Evolutionary conservation across 148 eudicot genomes (phyloP).

Genomic region (Cornus kousa): DNA sequence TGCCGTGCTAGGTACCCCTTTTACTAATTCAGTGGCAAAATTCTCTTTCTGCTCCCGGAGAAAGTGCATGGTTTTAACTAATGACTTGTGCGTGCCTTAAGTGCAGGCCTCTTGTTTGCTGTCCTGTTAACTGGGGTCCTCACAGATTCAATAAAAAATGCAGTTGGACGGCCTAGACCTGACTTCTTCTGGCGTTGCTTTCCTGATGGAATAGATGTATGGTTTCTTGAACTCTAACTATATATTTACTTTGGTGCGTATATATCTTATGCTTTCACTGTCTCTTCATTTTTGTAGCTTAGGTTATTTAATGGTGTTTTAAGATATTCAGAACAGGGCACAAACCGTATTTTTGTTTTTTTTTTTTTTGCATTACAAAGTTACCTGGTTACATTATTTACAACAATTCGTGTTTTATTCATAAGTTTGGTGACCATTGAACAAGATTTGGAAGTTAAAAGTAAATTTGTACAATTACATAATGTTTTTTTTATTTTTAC

Average conservation of each 20-base stretch:
- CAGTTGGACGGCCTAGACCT: slow-evolving; percentile 90
- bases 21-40: neutral
- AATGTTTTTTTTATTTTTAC: neutral
- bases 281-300: neutral
- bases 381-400: neutral
- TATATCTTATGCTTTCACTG: neutral
- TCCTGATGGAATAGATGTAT: slow-evolving; percentile 73
- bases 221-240: neutral
- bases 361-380: neutral
- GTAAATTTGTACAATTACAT: neutral
- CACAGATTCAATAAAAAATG: slow-evolving; percentile 87
- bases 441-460: neutral
- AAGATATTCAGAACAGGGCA: neutral
- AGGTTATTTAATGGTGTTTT: neutral
- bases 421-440: neutral
- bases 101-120: slow-evolving; percentile 63
- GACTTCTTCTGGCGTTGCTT: slow-evolving; percentile 97
- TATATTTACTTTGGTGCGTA: neutral
- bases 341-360: neutral
- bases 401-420: neutral
- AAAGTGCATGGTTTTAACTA: neutral
- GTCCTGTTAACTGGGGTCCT: slow-evolving; percentile 69
- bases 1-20: slow-evolving; percentile 54
- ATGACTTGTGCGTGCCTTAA: neutral
- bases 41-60: neutral